A percentile compares a stretch with the other conserved stretches of the same genome.
These are phyloP conservation scores for Delonix regia DNA, from an alignment of 306 rosid genomes.

Conservation along the genomic window DNA sequence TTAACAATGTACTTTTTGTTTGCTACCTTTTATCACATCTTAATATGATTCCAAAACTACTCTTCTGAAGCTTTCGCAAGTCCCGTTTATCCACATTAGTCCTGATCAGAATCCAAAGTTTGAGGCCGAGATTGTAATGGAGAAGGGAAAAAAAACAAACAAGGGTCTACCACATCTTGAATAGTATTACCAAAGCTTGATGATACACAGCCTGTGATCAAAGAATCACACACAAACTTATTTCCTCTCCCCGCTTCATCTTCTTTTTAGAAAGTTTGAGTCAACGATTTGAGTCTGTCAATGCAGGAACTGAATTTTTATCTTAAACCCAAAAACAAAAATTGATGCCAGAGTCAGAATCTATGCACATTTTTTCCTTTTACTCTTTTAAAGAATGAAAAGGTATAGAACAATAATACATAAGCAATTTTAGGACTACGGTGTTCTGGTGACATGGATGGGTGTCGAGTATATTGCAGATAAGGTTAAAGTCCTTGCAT, in stretches of 20 bases:
- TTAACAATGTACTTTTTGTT: neutral
- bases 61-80: neutral
- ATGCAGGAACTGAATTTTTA: constrained; percentile 16
- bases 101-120: neutral
- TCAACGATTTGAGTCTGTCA: constrained; percentile 1
- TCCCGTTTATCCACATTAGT: neutral
- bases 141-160: too few relatives aligned
- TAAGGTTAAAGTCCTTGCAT: constrained; percentile 18
- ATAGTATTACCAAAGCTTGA: neutral
- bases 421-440: neutral
- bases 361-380: neutral
- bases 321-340: neutral
- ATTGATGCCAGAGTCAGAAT: neutral
- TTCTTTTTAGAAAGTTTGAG: neutral
- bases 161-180: neutral
- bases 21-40: neutral
- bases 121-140: too few relatives aligned
- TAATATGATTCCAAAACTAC: constrained; percentile 2
- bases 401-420: neutral
- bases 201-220: neutral
- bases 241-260: constrained; percentile 23
- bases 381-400: neutral
- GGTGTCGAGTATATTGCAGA: neutral
- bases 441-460: neutral
- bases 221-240: neutral